Base-by-base conservation (phyloP, 192 early-diverging fungal genomes). In the Coemansia sp. region DNA sequence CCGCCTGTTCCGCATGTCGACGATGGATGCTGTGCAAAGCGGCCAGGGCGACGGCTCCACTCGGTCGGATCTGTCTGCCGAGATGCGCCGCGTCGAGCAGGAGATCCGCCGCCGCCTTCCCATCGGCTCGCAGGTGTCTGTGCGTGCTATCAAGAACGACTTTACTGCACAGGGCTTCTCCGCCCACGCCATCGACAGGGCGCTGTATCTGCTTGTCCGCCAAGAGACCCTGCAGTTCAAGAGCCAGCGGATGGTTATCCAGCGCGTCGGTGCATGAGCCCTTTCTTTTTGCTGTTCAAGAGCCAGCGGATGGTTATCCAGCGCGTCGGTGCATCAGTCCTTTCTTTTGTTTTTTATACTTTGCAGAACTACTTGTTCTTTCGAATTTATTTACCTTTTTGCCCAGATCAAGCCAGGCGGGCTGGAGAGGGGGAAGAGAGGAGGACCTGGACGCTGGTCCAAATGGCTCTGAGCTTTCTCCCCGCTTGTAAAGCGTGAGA, bases 1-100 rank as follows among this genome's bases (percentile, higher is more conserved):
- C 46, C 92, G 96, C 24, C 78, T 99, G 62, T 99, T 99, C 89
- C 94, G 97, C 81, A 89, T 88, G 66, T 97, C 96, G 8, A 99
- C 98, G 26, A 95, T 99, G 91, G 92, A 94, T 62, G 98, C 98
- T 23, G 92, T 98, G 46, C 90, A 97, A 69, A 88, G 90, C 38
- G 95, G 95, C 36, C 88, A 91, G 65, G 88, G 77, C 60, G 74
- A 95, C 62, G 97, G 95, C 56, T 81, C 93, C 73, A 89, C 89
- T 11, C 87, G 92, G 49, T 69, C 84, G 30, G 89, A 95, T 33
- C 84, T 96, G 35, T 85, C 87, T 48, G 75, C 82, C 21, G 89
- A 94, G 76, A 90, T 99, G 38, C 87, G 90, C 60, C 71, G 86
- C 33, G 88, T 95, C 30, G 94, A 97, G 83, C 87, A 89, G 23